Evolutionary conservation across 2,329 filamentous ascomycete species (phyloP), one percentile per base, ranked within the genome.

Genomic region (Stylonectria norvegica): DNA sequence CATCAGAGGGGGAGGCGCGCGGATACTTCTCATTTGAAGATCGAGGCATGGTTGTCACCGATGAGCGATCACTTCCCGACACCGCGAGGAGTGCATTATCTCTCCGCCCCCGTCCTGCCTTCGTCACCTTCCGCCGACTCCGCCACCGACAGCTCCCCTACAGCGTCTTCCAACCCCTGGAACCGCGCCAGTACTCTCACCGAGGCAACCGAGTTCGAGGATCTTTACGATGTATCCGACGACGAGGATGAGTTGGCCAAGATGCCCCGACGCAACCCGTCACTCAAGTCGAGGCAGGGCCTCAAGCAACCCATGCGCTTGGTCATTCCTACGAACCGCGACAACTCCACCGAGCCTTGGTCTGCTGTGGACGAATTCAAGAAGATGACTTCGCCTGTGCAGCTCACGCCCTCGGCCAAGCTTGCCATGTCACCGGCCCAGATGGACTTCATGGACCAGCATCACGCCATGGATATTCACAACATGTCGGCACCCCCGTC

Each of bases 171-270:
- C 16, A 73, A 77, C 48, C 72, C 72, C 18, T 82, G 84, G 85
- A 82, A 76, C 48, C 72, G 79, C 53, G 70, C 72, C 55, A 85
- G 76, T 69, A 66, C 73, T 53, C 70, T 76, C 61, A 83, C 83
- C 50, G 78, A 80, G 53, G 75, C 75, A 48, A 86, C 79, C 52
- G 83, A 88, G 49, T 91, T 91, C 55, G 87, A 95, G 64, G 88
- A 94, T 55, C 70, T 95, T 34, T 95, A 95, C 63, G 86, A 93
- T 63, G 76, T 88, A 29, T 89, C 87, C 12, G 89, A 94, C 51
- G 81, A 89, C 39, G 89, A 95, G 53, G 74, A 78, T 7, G 60
- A 41, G 40, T 18, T 44, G 20, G 35, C 43, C 20, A 45, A 47
- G 17, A 45, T 52, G 30, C 48, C 56, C 22, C 57, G 46, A 32